Evolutionary conservation across 805 yeast species (phyloP).

Genomic region (Candida pseudoglaebosa): DNA sequence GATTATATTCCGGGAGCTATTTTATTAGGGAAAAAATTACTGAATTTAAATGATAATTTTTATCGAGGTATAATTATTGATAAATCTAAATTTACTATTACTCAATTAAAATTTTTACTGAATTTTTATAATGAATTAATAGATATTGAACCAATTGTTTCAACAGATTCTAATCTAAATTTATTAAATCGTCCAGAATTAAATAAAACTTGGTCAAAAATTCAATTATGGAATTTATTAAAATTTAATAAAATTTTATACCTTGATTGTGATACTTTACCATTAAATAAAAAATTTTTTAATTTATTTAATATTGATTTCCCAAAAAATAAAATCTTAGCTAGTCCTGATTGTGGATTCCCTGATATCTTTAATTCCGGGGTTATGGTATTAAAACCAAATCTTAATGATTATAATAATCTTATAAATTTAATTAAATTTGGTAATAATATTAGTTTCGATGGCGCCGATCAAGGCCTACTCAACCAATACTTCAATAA

Average conservation of each 20-base stretch:
- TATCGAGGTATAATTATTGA: conserved; percentile 32
- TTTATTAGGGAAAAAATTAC: conserved; percentile 40
- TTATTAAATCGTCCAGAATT: conserved; percentile 50
- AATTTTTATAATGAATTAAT: conserved; percentile 27
- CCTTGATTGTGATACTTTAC: conserved; percentile 63
- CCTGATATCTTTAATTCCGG: conserved; percentile 89
- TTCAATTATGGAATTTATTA: conserved; percentile 50
- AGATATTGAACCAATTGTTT: conserved; percentile 22
- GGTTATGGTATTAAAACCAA: conserved; percentile 59
- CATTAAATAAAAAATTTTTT: conserved; percentile 25
- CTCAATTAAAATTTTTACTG: conserved; percentile 25
- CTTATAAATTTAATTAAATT: conserved; percentile 29
- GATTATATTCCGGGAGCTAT: conserved; percentile 57
- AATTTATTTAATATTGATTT: conserved; percentile 19
- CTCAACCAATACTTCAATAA: conserved; percentile 67
- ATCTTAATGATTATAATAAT: conserved; percentile 33
- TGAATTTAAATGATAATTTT: conserved; percentile 11
- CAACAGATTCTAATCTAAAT: conserved; percentile 21
- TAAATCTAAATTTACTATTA: conserved; percentile 18
- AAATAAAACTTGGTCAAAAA: conserved; percentile 51
- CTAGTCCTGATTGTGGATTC: conserved; percentile 85
- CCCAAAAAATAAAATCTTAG: conserved; percentile 32
- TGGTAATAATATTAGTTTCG: conserved; percentile 44
- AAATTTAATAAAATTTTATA: conserved; percentile 48
- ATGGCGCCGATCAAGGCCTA: conserved; percentile 92